These are phyloP conservation scores for Paramecium octaurelia DNA, from an alignment of 73 alveolate species.

Conservation along the genomic window DNA sequence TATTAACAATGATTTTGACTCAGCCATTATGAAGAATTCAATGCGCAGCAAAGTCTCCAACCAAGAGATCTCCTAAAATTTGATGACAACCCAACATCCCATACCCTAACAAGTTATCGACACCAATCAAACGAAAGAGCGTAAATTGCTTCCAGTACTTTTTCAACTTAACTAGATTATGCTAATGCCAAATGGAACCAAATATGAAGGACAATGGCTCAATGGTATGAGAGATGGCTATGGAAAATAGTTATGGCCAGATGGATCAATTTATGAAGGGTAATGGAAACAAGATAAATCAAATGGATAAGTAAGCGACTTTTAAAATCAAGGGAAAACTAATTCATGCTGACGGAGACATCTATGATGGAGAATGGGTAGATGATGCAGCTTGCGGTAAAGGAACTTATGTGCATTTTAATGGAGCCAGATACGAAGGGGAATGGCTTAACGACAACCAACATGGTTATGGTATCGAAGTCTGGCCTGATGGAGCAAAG, in stretches of 20 bases:
- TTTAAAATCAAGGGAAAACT: conserved; percentile 70
- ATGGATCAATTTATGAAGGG: conserved; percentile 61
- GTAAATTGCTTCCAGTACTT: neutral
- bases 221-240: conserved; percentile 64
- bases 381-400: conserved; percentile 62
- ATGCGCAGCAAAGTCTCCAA: neutral
- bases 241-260: conserved; percentile 72
- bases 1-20: neutral
- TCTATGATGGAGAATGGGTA: conserved; percentile 75
- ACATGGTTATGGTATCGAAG: conserved; percentile 75
- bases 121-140: neutral
- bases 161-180: neutral
- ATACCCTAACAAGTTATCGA: neutral
- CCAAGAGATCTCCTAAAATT: neutral
- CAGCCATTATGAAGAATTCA: neutral
- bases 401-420: conserved; percentile 59
- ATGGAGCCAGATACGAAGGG: conserved; percentile 74
- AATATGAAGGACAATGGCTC: conserved; percentile 70
- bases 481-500: conserved; percentile 74
- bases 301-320: conserved; percentile 61
- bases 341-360: conserved; percentile 81
- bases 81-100: neutral
- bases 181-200: conserved; percentile 63
- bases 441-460: conserved; percentile 73
- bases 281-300: conserved; percentile 61